These are phyloP conservation scores for Haplosporangium sp. DNA, from an alignment of 371 early-diverging fungal genomes.

Conservation along the genomic window DNA sequence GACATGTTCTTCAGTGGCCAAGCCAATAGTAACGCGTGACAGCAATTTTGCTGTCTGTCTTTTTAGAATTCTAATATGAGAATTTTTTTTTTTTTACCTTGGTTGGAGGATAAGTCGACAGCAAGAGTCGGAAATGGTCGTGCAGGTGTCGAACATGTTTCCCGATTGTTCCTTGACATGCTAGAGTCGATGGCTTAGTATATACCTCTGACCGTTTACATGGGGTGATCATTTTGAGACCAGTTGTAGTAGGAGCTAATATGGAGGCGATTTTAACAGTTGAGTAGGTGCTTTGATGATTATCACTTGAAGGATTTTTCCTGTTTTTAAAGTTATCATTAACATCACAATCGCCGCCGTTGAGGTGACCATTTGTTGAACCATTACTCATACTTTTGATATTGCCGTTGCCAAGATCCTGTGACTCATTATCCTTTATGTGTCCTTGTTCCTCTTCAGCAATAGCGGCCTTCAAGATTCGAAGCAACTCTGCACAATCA, in stretches of 20 bases:
- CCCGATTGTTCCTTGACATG: slow-evolving; percentile 74
- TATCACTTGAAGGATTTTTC: neutral
- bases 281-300: too few relatives aligned
- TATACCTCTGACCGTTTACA: slow-evolving; percentile 55
- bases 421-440: slow-evolving; percentile 5
- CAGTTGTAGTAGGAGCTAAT: neutral
- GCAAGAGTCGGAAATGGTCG: slow-evolving; percentile 58
- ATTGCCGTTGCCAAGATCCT: neutral
- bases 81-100: slow-evolving; percentile 14
- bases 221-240: slow-evolving; percentile 6
- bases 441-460: slow-evolving; percentile 17
- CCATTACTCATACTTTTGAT: neutral
- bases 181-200: slow-evolving; percentile 61
- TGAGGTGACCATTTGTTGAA: neutral
- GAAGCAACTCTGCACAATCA: slow-evolving; percentile 43
- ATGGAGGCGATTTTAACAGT: neutral
- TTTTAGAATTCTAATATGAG: too few relatives aligned
- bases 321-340: neutral
- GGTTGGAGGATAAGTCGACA: slow-evolving; percentile 31
- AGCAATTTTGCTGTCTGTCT: too few relatives aligned
- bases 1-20: neutral
- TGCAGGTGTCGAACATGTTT: slow-evolving; percentile 70
- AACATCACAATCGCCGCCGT: neutral
- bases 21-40: too few relatives aligned
- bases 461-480: slow-evolving; percentile 28